Base-by-base conservation (phyloP, 192 early-diverging fungal species). In the Linnemannia schmuckeri region DNA sequence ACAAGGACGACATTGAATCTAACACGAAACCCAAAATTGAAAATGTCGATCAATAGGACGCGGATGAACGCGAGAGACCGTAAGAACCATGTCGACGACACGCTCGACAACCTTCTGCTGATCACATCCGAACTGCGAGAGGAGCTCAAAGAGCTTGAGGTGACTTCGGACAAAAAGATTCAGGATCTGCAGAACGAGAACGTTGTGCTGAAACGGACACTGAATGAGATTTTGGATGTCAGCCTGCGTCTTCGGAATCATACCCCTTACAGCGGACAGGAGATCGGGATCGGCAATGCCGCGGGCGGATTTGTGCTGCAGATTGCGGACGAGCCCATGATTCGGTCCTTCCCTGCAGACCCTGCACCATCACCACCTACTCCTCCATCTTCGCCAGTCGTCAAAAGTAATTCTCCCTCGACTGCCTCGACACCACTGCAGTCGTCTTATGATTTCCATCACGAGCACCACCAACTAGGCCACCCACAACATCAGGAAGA, bases 31-130 rank as follows among this genome's bases (percentile, higher is more conserved):
- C 49, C 20, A 41, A 42, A 30, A 20, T 24, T 72, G 15, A 20
- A 0, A 52, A 52, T 20, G 37, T n/a, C 8, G 4, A 27, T 1
- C 9, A 18, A 22, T 78, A 93, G 92, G 76, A 89, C 92, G 18
- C 89, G 84, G 24, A 88, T 83, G 76, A 86, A 82, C n/a, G 85
- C 79, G 12, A 88, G 91, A 74, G 88, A 92, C 70, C 85, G 91
- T 52, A 83, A 90, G 71, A 86, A 92, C 46, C 87, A 88, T 37
- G 78, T 92, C 27, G 90, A 92, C 38, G 89, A 90, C 44, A 90
- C 92, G 37, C 76, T 96, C 10, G 93, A 93, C 27, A 88, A 84
- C 12, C 76, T 96, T 41, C 89, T 94, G 72, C 52, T 79, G 57
- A 81, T 88, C 4, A 85, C 89, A 38, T 30, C 17, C 1, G 85